phyloP scores from a whole-genome alignment of 345 rosid species.

The Ceriops tagal region DNA sequence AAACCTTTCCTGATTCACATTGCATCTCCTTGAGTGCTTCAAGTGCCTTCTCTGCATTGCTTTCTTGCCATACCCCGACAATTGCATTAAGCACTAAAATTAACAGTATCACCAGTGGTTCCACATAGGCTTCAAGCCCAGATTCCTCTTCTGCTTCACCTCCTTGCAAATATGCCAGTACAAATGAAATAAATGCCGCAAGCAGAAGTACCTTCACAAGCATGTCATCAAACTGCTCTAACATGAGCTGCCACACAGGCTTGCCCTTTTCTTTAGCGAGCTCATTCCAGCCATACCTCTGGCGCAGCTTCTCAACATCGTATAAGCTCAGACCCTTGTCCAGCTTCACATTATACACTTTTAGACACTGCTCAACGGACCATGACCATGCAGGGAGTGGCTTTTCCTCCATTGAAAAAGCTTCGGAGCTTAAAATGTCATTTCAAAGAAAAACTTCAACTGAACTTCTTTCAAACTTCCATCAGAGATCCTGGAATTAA shows the following conservation, averaged over 20 bases:
- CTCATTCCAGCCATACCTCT: conserved; percentile 74
- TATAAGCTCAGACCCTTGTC: conserved; percentile 59
- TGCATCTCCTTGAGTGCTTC: conserved; percentile 95
- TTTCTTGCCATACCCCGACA: conserved; percentile 98
- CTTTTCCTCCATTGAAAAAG: conserved; percentile 53
- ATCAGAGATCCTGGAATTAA: conserved; percentile 25
- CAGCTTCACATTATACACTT: conserved; percentile 56
- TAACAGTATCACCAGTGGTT: conserved; percentile 80
- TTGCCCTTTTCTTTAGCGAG: conserved; percentile 82
- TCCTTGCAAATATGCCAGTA: conserved; percentile 69
- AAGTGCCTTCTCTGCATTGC: conserved; percentile 85
- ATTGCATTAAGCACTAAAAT: conserved; percentile 72
- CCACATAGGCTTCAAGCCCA: conserved; percentile 72
- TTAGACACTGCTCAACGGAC: conserved; percentile 76
- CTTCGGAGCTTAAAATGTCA: conserved; percentile 20
- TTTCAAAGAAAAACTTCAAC: conserved; percentile 9
- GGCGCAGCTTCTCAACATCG: conserved; percentile 64
- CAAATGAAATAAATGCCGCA: conserved; percentile 78
- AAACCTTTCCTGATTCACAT: conserved; percentile 69
- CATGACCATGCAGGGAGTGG: conserved; percentile 74
- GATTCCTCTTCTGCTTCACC: conserved; percentile 44
- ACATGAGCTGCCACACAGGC: conserved; percentile 71
- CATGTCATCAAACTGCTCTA: conserved; percentile 83
- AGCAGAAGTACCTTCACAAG: conserved; percentile 87
- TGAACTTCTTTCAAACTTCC: conserved; percentile 4